Base-by-base conservation (phyloP, 345 rosid species). In the Hypericum androsaemum region DNA sequence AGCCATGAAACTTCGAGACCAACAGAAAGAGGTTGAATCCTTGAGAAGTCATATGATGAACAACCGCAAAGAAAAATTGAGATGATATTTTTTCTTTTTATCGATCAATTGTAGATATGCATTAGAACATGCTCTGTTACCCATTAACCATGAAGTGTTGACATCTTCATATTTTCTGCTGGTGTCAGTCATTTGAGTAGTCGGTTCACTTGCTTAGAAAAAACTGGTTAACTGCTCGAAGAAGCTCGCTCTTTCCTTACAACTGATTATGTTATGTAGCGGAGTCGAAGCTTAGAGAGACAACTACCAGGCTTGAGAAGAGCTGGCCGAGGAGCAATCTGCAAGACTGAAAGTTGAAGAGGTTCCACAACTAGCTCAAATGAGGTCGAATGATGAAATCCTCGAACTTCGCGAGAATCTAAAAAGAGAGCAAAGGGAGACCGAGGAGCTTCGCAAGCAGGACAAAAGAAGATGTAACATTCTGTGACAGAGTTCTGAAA, bases 241-340 rank as follows among this genome's bases (percentile, higher is more conserved):
- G 48, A 17, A 49, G 6, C 1, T 37, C 8, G n/a, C 50, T 45
- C 12, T 36, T 7, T 22, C 8, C 0, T 6, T n/a, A n/a, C n/a
- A n/a, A n/a, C 48, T 44, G 48, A 10, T 44, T 0, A 2, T 5
- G 15, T 44, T 14, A 44, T n/a, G 15, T 35, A 89, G 85, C 84
- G 43, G 96, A 87, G 76, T 63, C 65, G 28, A 90, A 82, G 76
- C 88, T 90, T 59, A 73, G 61, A 54, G 96, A 87, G 68, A 71
- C 86, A 7, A 77, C 89, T 1, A 59, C 16, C 6, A 76, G 75
- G 69, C 78, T 90, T n/a, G 96, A 90, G 63, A 82, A 60, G 56
- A 81, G 63, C 47, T 90, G 49, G 81, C 82, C 2, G 89, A 76
- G 62, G 98, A 90, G 68, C 87, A 84, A 63, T 87, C 87, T 3